A percentile compares a stretch with the other conserved stretches of the same genome.
phyloP scores from a whole-genome alignment of 2,329 filamentous ascomycete genomes.

The Ophiognomonia clavigignenti-juglandacearum region DNA sequence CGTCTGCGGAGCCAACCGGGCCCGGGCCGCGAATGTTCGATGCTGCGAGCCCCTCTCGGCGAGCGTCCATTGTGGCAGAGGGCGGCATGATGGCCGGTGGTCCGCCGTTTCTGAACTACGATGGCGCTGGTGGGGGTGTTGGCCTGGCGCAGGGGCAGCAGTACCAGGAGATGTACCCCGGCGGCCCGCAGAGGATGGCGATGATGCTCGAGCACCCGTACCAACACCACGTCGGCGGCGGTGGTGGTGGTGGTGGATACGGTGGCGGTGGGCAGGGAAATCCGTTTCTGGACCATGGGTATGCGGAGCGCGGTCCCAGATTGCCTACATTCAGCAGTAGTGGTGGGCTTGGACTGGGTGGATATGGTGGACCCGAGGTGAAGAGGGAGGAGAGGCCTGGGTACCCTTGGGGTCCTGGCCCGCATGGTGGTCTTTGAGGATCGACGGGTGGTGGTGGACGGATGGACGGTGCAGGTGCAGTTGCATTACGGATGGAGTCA shows the following conservation, averaged over 20 bases:
- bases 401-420: not conserved
- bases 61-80: no score
- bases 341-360: not conserved
- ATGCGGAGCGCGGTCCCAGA: conserved; percentile 1
- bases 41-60: not conserved
- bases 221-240: no score
- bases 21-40: not conserved
- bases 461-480: no score
- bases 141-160: not conserved
- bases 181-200: not conserved
- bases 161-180: not conserved
- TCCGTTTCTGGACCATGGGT: conserved; percentile 1
- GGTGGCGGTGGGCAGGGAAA: no score
- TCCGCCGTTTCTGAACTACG: not conserved
- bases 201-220: no score
- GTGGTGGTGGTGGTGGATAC: not conserved
- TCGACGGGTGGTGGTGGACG: no score
- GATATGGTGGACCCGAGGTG: not conserved
- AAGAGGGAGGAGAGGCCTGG: conserved; percentile 1
- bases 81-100: no score
- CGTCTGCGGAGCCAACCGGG: conserved; percentile 10
- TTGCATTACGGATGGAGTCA: no score
- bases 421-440: not conserved
- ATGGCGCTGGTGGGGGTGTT: not conserved
- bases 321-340: not conserved